Conservation (phyloP, 1,139 yeast species). For the Citeromyces hawaiiensis region DNA sequence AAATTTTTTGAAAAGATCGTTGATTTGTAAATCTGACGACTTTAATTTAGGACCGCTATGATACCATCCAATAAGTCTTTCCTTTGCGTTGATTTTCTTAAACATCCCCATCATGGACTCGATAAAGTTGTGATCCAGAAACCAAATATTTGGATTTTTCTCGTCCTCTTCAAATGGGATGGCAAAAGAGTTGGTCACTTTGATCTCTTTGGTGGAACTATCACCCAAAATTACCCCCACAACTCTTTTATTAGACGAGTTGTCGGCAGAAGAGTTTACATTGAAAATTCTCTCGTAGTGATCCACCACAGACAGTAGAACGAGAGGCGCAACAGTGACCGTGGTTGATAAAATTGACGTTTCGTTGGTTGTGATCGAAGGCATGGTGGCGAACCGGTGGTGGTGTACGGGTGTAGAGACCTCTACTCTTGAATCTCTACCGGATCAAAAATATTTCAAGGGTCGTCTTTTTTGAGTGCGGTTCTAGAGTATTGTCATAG, state of each 20-base stretch:
- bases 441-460: too few species aligned
- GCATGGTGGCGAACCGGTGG: constrained; percentile 8
- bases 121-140: constrained; percentile 89
- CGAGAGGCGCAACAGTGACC: constrained; percentile 92
- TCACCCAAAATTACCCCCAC: constrained; percentile 94
- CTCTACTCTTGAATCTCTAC: too few species aligned
- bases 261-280: constrained; percentile 4
- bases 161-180: constrained; percentile 97
- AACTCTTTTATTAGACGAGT: constrained; percentile 56
- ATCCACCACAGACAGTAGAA: constrained; percentile 85
- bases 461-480: too few species aligned
- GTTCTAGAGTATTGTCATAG: too few species aligned
- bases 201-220: constrained; percentile 32
- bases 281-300: constrained; percentile 67
- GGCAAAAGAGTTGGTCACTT: constrained; percentile 71
- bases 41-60: constrained; percentile 93
- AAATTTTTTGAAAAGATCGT: constrained; percentile 78
- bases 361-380: constrained; percentile 17
- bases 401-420: not conserved
- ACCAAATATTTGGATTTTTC: constrained; percentile 90
- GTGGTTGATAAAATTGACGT: constrained; percentile 32
- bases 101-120: constrained; percentile 98
- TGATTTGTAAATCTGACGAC: constrained; percentile 81
- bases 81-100: constrained; percentile 93
- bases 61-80: constrained; percentile 94